Evolutionary conservation across 345 rosid genomes (phyloP), one percentile per base, ranked within the genome.

Genomic region (Euphorbia pulcherrima): DNA sequence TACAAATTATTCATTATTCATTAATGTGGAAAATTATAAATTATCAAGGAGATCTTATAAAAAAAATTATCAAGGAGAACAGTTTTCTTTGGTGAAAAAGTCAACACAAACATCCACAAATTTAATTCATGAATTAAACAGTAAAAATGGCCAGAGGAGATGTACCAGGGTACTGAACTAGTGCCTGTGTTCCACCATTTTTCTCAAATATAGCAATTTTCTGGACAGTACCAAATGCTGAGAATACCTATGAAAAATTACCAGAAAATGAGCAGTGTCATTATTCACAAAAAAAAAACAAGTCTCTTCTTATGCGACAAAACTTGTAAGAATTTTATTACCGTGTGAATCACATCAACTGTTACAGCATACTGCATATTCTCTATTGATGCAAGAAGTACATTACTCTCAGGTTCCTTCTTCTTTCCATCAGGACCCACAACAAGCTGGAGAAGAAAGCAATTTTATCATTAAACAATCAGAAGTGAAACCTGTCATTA

Each of bases 351-450:
- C 67, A 87, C 89, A 78, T 94, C 96, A 62, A 91, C 88, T 21
- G 99, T 91, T 60, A 94, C 96, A 63, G 92, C 97, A 76, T 94
- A 91, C 80, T 89, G 99, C 99, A 94, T 91, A 77, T 91, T 94
- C 82, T 89, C 99, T 56, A 94, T 89, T 26, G 95, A 75, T 71
- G 92, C 99, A 75, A 94, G 97, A 73, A 94, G 92, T 41, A 94
- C 95, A 39, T 94, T 94, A 79, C 93, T 89, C 86, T 91, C 92
- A 59, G 88, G 79, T 77, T 93, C 98, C 75, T 78, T 85, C 81
- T 72, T 93, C 85, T 84, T 93, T 46, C 98, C 94, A 74, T 93
- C 98, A 52, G 93, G 89, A 78, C 95, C 96, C 55, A 91, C 77
- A 67, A 75, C 78, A 72, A 90, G 85, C 96, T 88, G 81, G 68